Conservation (phyloP, 2,329 filamentous ascomycete genomes). For the Sarocladiaceae sp. region DNA sequence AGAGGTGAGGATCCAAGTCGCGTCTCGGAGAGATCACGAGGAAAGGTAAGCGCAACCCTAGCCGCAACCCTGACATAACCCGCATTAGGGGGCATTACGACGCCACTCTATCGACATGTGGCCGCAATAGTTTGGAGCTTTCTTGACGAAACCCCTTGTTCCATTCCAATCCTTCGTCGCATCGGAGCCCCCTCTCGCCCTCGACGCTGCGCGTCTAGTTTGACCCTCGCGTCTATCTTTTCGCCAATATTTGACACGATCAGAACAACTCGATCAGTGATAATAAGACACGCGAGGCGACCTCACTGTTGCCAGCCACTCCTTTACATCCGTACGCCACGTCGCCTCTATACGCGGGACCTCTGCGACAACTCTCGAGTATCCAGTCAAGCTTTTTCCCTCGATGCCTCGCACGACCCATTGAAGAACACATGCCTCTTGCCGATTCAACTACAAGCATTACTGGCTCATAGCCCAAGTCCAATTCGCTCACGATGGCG, state of each 20-base stretch:
- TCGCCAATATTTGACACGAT: neutral
- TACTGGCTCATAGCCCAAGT: neutral
- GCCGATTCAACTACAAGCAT: neutral
- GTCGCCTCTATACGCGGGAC: neutral
- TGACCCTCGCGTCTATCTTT: neutral
- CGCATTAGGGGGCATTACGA: too few relatives aligned
- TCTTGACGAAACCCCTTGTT: slow-evolving; percentile 1
- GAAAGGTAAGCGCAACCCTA: too few relatives aligned
- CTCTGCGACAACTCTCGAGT: neutral
- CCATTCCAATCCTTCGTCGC: slow-evolving; percentile 1
- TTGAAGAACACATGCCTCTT: neutral
- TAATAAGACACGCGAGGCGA: too few relatives aligned
- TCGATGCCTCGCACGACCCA: neutral
- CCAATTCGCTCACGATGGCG: slow-evolving; percentile 37
- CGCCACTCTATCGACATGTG: neutral
- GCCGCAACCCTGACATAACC: too few relatives aligned
- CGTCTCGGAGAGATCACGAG: too few relatives aligned
- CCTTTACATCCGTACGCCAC: slow-evolving; percentile 2
- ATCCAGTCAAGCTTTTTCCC: neutral
- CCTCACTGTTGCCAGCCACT: slow-evolving; percentile 4
- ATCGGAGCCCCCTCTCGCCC: neutral
- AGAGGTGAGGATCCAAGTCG: too few relatives aligned
- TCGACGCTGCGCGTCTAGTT: slow-evolving; percentile 6
- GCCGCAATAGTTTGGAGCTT: neutral
- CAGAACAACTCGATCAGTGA: too few relatives aligned